phyloP scores from a whole-genome alignment of 2,329 filamentous ascomycete genomes.

The Fusarium humuli region DNA sequence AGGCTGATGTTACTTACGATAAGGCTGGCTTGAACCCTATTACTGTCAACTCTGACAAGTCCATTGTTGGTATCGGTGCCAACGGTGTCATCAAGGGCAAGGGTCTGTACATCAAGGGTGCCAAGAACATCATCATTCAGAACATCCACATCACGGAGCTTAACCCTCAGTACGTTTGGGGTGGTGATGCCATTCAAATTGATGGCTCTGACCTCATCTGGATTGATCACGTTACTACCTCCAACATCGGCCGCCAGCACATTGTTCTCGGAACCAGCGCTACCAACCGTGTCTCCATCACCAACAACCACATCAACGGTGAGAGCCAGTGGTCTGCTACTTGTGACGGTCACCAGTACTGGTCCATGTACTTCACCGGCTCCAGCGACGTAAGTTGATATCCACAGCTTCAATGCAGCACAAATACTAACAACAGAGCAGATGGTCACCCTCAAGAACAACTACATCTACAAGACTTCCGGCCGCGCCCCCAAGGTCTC shows the following conservation, averaged over 20 bases:
- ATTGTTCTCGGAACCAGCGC: constrained; percentile 67
- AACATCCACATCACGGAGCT: constrained; percentile 67
- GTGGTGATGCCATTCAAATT: constrained; percentile 68
- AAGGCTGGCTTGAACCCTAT: constrained; percentile 64
- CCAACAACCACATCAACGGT: constrained; percentile 68
- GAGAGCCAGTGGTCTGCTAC: constrained; percentile 65
- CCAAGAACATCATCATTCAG: constrained; percentile 69
- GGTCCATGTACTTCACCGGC: constrained; percentile 68
- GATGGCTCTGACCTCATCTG: constrained; percentile 59
- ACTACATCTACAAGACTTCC: constrained; percentile 70
- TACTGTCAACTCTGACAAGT: constrained; percentile 67
- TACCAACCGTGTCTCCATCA: constrained; percentile 68
- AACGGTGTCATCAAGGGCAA: constrained; percentile 68
- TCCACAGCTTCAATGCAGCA: fast-evolving
- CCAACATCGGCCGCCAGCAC: constrained; percentile 69
- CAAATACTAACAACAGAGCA: not conserved
- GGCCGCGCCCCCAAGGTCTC: constrained; percentile 69
- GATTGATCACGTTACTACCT: constrained; percentile 67
- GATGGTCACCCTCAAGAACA: constrained; percentile 66
- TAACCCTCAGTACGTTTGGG: constrained; percentile 70
- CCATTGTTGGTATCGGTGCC: constrained; percentile 63
- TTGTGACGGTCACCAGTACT: constrained; percentile 70
- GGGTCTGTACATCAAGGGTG: constrained; percentile 60
- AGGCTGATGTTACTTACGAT: constrained; percentile 59
- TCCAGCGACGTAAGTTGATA: constrained; percentile 55